phyloP scores from a whole-genome alignment of 805 yeast species.

The Naumovozyma castellii region DNA sequence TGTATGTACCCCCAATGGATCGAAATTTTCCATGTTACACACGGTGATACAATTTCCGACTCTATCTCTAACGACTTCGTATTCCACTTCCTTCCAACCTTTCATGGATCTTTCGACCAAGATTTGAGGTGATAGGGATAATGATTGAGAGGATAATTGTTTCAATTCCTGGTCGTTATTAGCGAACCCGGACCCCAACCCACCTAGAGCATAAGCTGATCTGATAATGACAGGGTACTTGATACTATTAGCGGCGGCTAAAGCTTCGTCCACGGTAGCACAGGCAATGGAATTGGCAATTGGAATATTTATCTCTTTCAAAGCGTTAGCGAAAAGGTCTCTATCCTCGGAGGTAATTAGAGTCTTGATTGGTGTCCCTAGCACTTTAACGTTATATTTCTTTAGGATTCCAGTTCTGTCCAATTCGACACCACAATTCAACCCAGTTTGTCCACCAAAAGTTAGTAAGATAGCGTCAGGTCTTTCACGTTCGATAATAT shows the following conservation, averaged over 20 bases:
- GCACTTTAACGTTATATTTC: constrained; percentile 82
- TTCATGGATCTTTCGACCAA: constrained; percentile 92
- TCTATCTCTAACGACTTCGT: constrained; percentile 95
- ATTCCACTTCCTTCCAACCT: constrained; percentile 99
- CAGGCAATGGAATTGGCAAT: constrained; percentile 96
- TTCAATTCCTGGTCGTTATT: constrained; percentile 69
- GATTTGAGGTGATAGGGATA: constrained; percentile 87
- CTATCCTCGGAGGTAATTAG: constrained; percentile 96
- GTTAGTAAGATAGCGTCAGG: constrained; percentile 95
- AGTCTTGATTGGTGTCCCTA: constrained; percentile 96
- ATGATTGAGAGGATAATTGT: constrained; percentile 81
- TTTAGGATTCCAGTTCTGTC: constrained; percentile 92
- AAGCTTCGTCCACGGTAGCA: constrained; percentile 84
- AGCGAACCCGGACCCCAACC: constrained; percentile 96
- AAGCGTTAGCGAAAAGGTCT: constrained; percentile 88
- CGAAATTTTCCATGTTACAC: constrained; percentile 98
- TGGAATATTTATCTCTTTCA: constrained; percentile 90
- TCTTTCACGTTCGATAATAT: constrained; percentile 88
- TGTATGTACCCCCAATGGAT: constrained; percentile 95
- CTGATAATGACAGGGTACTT: constrained; percentile 96
- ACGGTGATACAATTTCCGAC: constrained; percentile 97
- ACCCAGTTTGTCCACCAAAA: constrained; percentile 97
- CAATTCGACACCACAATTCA: constrained; percentile 90
- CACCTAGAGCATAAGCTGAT: constrained; percentile 95
- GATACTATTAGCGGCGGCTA: constrained; percentile 75